Evolutionary conservation across 139 green algal species (phyloP), one percentile per base, ranked within the genome.

Genomic region (Chlorella sp.): DNA sequence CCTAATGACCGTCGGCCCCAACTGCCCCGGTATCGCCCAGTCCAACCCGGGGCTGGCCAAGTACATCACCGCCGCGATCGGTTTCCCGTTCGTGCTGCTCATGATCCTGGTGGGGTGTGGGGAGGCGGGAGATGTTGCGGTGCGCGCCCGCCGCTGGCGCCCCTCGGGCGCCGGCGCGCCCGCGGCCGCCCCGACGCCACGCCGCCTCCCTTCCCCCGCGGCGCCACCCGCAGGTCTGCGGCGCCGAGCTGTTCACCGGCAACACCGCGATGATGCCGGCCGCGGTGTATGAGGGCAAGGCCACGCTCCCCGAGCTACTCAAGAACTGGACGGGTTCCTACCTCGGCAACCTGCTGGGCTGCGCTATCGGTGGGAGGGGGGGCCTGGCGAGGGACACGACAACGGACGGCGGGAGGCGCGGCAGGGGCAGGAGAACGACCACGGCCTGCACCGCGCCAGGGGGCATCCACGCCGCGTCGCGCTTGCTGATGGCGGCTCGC

Each of bases 221-320:
- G n/a, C n/a, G n/a, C n/a, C n/a, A n/a, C n/a, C n/a, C n/a, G n/a
- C 31, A 43, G 46, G 35, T 62, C 2, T 90, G 82, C 29, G 92
- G 93, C 46, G 87, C 86, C 8, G 91, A 97, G 84, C 85, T 97
- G 48, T 97, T 94, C 83, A 97, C 91, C 2, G 90, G 91, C 68
- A 96, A 95, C 82, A 90, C 90, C 43, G 84, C 87, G 0, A 63
- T 93, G 58, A 79, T 95, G 46, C 86, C 87, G 0, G 80, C 82
- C 17, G 90, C 92, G 0, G 72, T 93, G 35, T 77, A 86, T 29
- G 83, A 92, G 72, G 83, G 79, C 59, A 90, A 89, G 78, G 83
- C 87, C 12, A 76, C 64, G 23, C 43, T 82, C 3, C 48, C 43
- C 27, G 25, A 55, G 25, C 71, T 86, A 36, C n/a, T 71, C 7